Base-by-base conservation (phyloP, 1,139 yeast genomes). In the Magnusiomyces fungicola region DNA sequence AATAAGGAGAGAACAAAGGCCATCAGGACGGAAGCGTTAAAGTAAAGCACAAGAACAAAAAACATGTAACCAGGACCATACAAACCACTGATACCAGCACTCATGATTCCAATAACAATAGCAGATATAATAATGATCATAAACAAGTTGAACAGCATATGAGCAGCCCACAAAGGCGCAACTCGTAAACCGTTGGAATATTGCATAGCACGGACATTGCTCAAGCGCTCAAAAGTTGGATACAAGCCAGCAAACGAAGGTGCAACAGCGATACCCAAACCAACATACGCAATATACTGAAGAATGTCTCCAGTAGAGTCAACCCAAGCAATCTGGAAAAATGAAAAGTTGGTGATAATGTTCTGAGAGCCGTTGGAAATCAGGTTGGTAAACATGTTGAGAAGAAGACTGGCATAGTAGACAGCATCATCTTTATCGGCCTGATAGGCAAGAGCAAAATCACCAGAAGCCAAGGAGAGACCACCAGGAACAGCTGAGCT, bases 171-270 rank as follows among this genome's bases (percentile, higher is more conserved):
- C 18, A 67, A 51, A 1, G 71, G 69, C 10, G 64, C 44, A 1
- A 67, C 67, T 21, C 65, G 53, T 37, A 67, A 52, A 18, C 71
- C 71, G 46, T 68, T 67, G 4, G 71, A 67, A 48, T 67, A 67
- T 22, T 68, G 70, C 61, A 67, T 61, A 1, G 70, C 69, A 22
- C 70, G 55, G 9, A 67, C 69, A 43, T 61, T 59, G 38, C 63
- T 56, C 10, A 67, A 54, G 33, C 70, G 58, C 51, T 67, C 71
- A 52, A 57, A 62, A 1, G 71, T 68, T 2, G 71, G 70, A 48
- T 67, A 67, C 3, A 67, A 53, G 1, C 65, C 57, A 22, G 62
- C 56, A 50, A 68, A 64, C 1, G 70, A 69, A 14, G 69, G 70
- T 21, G 62, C 68, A 4, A 61, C 68, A 6, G 65, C 59, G 64